Base-by-base conservation (phyloP, 1,284 basidiomycete species). In the Golubevia pallescens region DNA sequence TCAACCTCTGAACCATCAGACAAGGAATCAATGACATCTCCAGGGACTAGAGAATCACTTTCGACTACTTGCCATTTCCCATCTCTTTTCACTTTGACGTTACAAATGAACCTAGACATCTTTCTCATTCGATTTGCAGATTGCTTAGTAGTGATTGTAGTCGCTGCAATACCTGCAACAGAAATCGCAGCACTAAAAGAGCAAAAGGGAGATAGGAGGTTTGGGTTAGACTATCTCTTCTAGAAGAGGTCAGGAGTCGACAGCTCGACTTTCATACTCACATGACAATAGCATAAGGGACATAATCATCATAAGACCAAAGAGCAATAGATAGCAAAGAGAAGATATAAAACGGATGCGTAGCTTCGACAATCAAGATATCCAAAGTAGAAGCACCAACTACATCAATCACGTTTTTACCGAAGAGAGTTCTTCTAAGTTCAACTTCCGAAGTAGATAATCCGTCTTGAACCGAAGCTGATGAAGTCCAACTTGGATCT, bases 311-410 rank as follows among this genome's bases (percentile, higher is more conserved):
- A 64, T 69, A 66, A 58, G 16, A 24, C 74, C 74, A 77, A 3
- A 77, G 60, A 4, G 68, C 59, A 62, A 75, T 73, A 13, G 71
- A 68, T 58, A 65, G 68, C 48, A 75, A 62, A 63, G 67, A 63
- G 58, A 77, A 75, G 55, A 75, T 69, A 63, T 77, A 77, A 61
- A 77, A 75, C 6, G 75, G 75, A 21, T 77, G 73, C 8, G 73
- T 68, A 2, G 66, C 73, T 24, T 77, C 75, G 16, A 70, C 66
- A 55, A 75, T 20, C 57, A 70, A 61, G 58, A 77, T 65, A 19
- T 63, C 52, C n/a, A 57, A 16, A 13, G 66, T 61, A 3, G 67
- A 66, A 53, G 66, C 73, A 21, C 68, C 72, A 34, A 66, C 60
- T 55, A 77, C 73, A 3, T 57, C 60, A 56, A 77, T 65, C 55